Conservation (phyloP, 192 early-diverging fungal genomes). For the Coemansia sp. region DNA sequence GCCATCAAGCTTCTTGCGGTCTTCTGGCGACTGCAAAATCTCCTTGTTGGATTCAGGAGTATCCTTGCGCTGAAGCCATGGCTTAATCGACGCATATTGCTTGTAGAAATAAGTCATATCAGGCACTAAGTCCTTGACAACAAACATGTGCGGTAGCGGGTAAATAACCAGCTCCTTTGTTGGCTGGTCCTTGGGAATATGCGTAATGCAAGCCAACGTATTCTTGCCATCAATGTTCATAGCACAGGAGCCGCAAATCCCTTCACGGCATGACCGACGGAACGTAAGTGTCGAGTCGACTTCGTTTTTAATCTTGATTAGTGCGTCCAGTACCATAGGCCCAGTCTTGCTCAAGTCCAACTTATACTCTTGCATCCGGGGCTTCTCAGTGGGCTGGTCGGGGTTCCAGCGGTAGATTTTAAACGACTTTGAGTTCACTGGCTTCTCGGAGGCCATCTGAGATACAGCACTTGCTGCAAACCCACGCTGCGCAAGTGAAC, state of each 20-base stretch:
- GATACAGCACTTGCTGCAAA: conserved; percentile 19
- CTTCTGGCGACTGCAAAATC: conserved; percentile 89
- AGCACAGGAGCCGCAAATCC: conserved; percentile 95
- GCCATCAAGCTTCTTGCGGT: conserved; percentile 94
- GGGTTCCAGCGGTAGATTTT: conserved; percentile 98
- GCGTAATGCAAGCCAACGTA: conserved; percentile 89
- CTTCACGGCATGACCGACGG: conserved; percentile 94
- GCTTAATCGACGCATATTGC: conserved; percentile 97
- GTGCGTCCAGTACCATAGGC: conserved; percentile 93
- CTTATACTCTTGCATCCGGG: conserved; percentile 81
- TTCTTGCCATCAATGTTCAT: conserved; percentile 98
- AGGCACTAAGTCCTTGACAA: conserved; percentile 96
- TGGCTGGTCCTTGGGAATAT: conserved; percentile 71
- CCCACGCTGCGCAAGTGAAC: conserved; percentile 28
- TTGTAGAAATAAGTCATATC: conserved; percentile 97
- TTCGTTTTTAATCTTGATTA: conserved; percentile 98
- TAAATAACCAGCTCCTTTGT: conserved; percentile 79
- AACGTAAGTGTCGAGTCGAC: conserved; percentile 90
- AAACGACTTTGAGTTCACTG: conserved; percentile 78
- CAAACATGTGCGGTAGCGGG: conserved; percentile 95
- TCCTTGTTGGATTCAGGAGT: conserved; percentile 60
- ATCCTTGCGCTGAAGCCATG: conserved; percentile 89
- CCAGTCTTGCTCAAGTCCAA: conserved; percentile 90
- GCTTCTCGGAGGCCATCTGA: conserved; percentile 52
- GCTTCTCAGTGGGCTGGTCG: conserved; percentile 83